A percentile compares a stretch with the other conserved stretches of the same genome.
Conservation (phyloP, 805 yeast genomes). For the Teunomyces cretensis region DNA sequence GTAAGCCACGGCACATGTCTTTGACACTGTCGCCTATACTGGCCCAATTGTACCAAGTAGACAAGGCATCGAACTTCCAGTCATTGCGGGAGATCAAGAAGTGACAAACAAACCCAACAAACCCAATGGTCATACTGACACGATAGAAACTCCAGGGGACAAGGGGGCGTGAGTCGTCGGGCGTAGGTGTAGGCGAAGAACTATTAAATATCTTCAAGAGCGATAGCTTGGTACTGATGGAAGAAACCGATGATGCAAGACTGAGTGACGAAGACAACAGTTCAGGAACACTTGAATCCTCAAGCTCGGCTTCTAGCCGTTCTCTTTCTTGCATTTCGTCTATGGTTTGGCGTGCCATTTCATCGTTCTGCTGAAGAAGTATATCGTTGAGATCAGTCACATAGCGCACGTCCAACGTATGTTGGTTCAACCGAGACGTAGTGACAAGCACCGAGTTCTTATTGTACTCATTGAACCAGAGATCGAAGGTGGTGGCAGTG, state of each 20-base stretch:
- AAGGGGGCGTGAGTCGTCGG: constrained; percentile 11
- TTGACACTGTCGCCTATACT: neutral
- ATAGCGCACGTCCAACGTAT: neutral
- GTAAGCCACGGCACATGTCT: neutral
- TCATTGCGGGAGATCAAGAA: constrained; percentile 23
- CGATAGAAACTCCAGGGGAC: constrained; percentile 21
- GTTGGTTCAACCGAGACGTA: constrained; percentile 25
- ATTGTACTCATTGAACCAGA: constrained; percentile 38
- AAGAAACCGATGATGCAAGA: constrained; percentile 28
- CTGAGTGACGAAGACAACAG: constrained; percentile 38
- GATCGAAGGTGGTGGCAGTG: constrained; percentile 21
- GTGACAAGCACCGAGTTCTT: constrained; percentile 31
- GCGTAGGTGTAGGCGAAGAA: constrained; percentile 7
- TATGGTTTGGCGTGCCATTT: constrained; percentile 25
- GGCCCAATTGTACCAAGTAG: neutral
- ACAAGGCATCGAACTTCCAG: neutral
- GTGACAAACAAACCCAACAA: constrained; percentile 39
- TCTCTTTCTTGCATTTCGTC: constrained; percentile 21
- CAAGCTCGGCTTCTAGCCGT: constrained; percentile 17
- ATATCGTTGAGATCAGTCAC: neutral
- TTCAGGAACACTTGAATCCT: constrained; percentile 18
- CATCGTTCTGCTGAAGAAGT: constrained; percentile 26
- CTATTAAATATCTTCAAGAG: constrained; percentile 28
- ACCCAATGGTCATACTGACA: constrained; percentile 38
- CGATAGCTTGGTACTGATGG: constrained; percentile 25